These are phyloP conservation scores for Ceratobasidium sp. DNA, from an alignment of 1,284 basidiomycete species.

Conservation along the genomic window DNA sequence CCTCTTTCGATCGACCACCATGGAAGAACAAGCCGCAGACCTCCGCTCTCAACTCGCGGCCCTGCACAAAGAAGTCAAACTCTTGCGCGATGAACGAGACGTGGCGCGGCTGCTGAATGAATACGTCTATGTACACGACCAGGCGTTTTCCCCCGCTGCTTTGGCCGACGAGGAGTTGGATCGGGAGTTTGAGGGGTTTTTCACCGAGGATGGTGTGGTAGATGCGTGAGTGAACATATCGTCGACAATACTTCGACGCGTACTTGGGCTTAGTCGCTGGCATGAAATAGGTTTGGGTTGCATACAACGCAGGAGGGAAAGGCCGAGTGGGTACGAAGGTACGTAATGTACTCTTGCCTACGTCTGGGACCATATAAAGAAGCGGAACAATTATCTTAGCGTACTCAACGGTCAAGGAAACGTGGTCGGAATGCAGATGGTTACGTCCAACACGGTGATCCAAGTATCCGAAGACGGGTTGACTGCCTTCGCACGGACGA, in stretches of 20 bases:
- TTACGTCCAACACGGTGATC: constrained; percentile 23
- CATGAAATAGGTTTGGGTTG: constrained; percentile 31
- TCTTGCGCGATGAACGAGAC: constrained; percentile 19
- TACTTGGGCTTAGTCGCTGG: not conserved
- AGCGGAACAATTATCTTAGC: not conserved
- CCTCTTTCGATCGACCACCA: not conserved
- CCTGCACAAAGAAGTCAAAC: constrained; percentile 10
- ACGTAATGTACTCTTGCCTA: not conserved
- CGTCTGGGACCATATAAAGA: too few species aligned
- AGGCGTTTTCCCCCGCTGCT: constrained; percentile 23
- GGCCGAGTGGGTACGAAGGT: constrained; percentile 37
- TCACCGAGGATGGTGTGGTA: constrained; percentile 22
- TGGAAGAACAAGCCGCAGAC: constrained; percentile 16
- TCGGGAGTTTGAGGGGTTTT: constrained; percentile 26
- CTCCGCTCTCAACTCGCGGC: constrained; percentile 26
- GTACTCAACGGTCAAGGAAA: constrained; percentile 28
- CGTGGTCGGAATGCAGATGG: constrained; percentile 30
- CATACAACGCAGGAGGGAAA: constrained; percentile 22
- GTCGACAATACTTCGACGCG: not conserved
- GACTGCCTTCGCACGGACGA: constrained; percentile 13
- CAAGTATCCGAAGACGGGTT: constrained; percentile 5
- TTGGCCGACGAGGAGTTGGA: constrained; percentile 9
- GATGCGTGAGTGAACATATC: constrained; percentile 21
- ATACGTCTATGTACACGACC: constrained; percentile 34
- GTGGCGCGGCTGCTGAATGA: constrained; percentile 32